phyloP scores from a whole-genome alignment of 1,284 basidiomycete species.

The Austroboletus olivaceoglutinosus region DNA sequence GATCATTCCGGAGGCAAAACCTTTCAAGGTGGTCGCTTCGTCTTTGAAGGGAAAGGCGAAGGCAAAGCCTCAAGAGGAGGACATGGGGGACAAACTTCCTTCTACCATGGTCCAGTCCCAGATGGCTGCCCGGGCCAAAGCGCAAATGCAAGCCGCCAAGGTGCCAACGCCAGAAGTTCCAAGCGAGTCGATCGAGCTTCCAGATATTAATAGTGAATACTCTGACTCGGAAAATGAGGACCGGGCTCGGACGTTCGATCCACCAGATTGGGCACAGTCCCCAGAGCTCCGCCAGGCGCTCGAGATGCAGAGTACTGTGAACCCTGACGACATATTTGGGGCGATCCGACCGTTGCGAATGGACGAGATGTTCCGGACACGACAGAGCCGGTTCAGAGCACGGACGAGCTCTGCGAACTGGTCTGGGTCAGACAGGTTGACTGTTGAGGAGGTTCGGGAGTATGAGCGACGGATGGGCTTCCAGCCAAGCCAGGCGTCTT shows the following conservation, averaged over 20 bases:
- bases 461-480: constrained; percentile 92
- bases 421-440: constrained; percentile 82
- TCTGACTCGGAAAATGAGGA: constrained; percentile 92
- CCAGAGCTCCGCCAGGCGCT: constrained; percentile 79
- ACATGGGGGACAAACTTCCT: constrained; percentile 48
- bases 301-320: constrained; percentile 75
- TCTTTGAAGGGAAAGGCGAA: constrained; percentile 52
- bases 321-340: constrained; percentile 93
- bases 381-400: constrained; percentile 78
- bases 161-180: constrained; percentile 47
- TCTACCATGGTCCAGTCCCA: constrained; percentile 62
- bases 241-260: constrained; percentile 66
- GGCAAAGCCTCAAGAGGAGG: constrained; percentile 43
- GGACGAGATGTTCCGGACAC: constrained; percentile 79
- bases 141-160: constrained; percentile 62
- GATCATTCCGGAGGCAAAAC: constrained; percentile 33
- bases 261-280: constrained; percentile 87
- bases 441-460: constrained; percentile 77
- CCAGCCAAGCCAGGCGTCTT: constrained; percentile 35
- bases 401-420: constrained; percentile 93
- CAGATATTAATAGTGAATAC: constrained; percentile 93
- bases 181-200: constrained; percentile 85
- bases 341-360: constrained; percentile 80
- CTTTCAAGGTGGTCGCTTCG: constrained; percentile 33
- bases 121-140: constrained; percentile 66